Evolutionary conservation across 1,284 basidiomycete genomes (phyloP).

Genomic region (Cryptococcus sp.): DNA sequence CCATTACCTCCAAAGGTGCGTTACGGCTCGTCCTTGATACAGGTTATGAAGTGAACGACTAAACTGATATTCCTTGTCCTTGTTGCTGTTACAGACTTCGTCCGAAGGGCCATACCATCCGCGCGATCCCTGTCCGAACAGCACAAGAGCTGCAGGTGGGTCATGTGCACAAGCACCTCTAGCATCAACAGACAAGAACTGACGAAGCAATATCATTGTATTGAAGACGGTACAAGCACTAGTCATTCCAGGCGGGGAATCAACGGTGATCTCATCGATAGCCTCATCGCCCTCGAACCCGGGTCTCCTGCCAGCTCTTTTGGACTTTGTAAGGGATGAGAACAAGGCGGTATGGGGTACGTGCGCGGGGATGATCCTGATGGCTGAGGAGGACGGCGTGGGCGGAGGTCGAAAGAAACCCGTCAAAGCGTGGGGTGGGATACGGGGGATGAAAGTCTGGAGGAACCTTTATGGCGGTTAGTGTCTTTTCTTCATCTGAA

Average conservation of each 20-base stretch:
- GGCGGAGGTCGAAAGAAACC: conserved; percentile 70
- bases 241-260: conserved; percentile 90
- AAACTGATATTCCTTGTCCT: not conserved
- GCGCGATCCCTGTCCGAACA: conserved; percentile 66
- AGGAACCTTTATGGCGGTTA: conserved; percentile 85
- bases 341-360: conserved; percentile 88
- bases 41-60: not conserved
- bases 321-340: conserved; percentile 63
- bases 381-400: conserved; percentile 65
- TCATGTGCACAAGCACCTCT: conserved; percentile 13
- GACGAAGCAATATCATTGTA: no score
- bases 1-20: conserved; percentile 46
- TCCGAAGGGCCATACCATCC: conserved; percentile 26
- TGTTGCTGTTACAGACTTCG: conserved; percentile 22
- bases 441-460: conserved; percentile 71
- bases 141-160: conserved; percentile 66
- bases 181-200: no score
- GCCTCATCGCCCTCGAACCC: conserved; percentile 67
- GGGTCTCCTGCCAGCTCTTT: conserved; percentile 77
- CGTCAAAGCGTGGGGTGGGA: conserved; percentile 73
- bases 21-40: not conserved
- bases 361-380: conserved; percentile 93
- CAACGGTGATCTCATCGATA: conserved; percentile 83
- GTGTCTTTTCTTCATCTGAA: conserved; percentile 53
- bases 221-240: conserved; percentile 70